Base-by-base conservation (phyloP, 768 basidiomycete genomes). In the Tulasnella sp. region DNA sequence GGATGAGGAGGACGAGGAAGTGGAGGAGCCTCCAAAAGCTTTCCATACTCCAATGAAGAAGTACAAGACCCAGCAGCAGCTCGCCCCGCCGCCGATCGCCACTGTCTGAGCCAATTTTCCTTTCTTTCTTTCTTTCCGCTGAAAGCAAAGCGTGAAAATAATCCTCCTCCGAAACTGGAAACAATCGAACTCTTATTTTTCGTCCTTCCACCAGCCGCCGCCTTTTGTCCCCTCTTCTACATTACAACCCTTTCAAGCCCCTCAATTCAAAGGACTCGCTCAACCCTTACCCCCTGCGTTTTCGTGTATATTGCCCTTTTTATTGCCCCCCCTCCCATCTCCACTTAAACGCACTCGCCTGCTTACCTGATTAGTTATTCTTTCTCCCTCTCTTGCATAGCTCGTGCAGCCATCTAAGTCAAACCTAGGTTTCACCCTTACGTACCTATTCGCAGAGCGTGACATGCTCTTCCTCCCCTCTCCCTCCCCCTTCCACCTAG, bases 41-140 rank as follows among this genome's bases (percentile, higher is more conserved):
- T n/a, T n/a, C n/a, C n/a, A n/a, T n/a, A n/a, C n/a, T n/a, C n/a
- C 82, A 8, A 78, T 58, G 72, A 82, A 82, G 46, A 83, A 82
- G 73, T 41, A 75, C 28, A 82, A 83, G 72, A 82, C 31, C n/a
- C 76, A 77, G 41, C 64, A 40, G 69, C 28, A 37, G 37, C 2
- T 81, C 50, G 34, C 37, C 8, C 9, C 31, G 28, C 75, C 58
- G 16, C 58, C 58, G 18, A 60, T 60, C 58, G 58, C 58, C 9
- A 60, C 58, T 4, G 58, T 60, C 24, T 60, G 28, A 60, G 24
- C 18, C 8, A n/a, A n/a, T 4, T 9, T 28, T 24, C 9, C 58
- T 28, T 22, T 37, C 37, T 6, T 37, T 37, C 6, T 37, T 37
- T 37, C 6, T 37, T 37, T 6, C 37, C 58, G 58, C 58, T 9